Percentiles rank a stretch among this genome's conserved stretches.
phyloP scores from a whole-genome alignment of 192 early-diverging fungal species.

The Linnemannia schmuckeri region DNA sequence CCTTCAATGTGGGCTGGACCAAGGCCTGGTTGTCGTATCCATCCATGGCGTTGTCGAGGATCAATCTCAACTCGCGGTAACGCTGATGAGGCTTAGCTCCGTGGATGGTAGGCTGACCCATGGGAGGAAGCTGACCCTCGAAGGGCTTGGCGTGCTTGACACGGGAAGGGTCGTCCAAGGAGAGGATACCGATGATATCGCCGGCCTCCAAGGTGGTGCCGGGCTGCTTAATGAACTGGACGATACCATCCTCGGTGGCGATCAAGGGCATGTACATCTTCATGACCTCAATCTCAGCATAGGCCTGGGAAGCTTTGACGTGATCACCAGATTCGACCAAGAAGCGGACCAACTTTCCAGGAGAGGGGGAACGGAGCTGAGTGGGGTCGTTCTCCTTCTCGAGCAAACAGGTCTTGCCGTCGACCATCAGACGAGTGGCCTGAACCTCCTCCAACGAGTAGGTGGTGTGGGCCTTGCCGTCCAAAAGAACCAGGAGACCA shows the following conservation, averaged over 20 bases:
- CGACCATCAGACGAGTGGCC: conserved; percentile 89
- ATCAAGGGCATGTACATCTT: conserved; percentile 99
- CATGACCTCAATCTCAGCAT: conserved; percentile 99
- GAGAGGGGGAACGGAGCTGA: conserved; percentile 94
- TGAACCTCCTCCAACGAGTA: conserved; percentile 93
- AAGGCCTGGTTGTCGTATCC: conserved; percentile 90
- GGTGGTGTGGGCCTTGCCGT: conserved; percentile 90
- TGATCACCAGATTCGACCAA: conserved; percentile 95
- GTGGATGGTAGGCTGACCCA: conserved; percentile 83
- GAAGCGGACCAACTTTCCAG: conserved; percentile 96
- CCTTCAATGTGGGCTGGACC: conserved; percentile 76
- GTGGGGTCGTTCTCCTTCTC: conserved; percentile 99
- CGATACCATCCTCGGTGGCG: conserved; percentile 90
- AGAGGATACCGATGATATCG: conserved; percentile 93
- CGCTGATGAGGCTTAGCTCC: conserved; percentile 94
- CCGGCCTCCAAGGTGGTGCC: conserved; percentile 88
- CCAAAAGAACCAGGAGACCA: conserved; percentile 90
- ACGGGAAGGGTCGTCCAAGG: conserved; percentile 92
- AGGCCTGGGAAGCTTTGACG: conserved; percentile 89
- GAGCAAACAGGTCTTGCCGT: conserved; percentile 91
- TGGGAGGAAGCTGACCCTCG: conserved; percentile 76
- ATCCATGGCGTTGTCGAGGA: conserved; percentile 82
- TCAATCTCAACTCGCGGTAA: conserved; percentile 70
- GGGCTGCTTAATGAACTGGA: conserved; percentile 90
- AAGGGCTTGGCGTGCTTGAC: conserved; percentile 93